phyloP scores from a whole-genome alignment of 1,284 basidiomycete species.

The Pseudozyma pruni region DNA sequence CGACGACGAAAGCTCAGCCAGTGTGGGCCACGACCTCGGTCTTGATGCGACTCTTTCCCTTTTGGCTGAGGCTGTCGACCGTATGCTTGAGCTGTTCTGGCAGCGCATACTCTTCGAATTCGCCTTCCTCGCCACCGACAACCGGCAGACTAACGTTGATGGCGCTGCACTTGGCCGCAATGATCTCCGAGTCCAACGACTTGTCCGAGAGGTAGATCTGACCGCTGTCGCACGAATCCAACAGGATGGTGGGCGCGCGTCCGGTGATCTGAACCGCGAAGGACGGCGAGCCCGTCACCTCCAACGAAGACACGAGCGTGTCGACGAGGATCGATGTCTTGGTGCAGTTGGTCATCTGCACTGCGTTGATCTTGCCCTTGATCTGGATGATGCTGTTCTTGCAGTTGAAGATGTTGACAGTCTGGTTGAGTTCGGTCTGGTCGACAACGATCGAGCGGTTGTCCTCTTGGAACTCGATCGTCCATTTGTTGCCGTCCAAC shows the following conservation, averaged over 20 bases:
- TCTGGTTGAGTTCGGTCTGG: constrained; percentile 82
- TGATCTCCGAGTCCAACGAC: constrained; percentile 84
- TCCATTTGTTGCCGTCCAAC: constrained; percentile 93
- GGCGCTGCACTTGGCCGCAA: constrained; percentile 91
- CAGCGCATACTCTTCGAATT: constrained; percentile 88
- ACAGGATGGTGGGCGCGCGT: constrained; percentile 85
- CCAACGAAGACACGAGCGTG: constrained; percentile 87
- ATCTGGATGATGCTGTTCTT: constrained; percentile 88
- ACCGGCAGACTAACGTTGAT: constrained; percentile 92
- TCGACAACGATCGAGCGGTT: constrained; percentile 80
- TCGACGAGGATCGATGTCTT: constrained; percentile 91
- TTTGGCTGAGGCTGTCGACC: constrained; percentile 75
- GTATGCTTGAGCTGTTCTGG: constrained; percentile 95
- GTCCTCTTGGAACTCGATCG: constrained; percentile 91
- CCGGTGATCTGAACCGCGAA: constrained; percentile 94
- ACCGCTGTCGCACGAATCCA: constrained; percentile 94
- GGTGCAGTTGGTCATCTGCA: constrained; percentile 80
- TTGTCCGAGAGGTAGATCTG: constrained; percentile 91
- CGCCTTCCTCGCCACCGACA: constrained; percentile 87
- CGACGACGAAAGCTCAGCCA: constrained; percentile 18
- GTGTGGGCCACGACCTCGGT: constrained; percentile 64
- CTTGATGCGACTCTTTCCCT: constrained; percentile 74
- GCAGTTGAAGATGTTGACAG: constrained; percentile 89
- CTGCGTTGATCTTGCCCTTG: constrained; percentile 94
- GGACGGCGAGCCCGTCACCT: constrained; percentile 88